Evolutionary conservation across 2,329 filamentous ascomycete genomes (phyloP), one percentile per base, ranked within the genome.

Genomic region (Phoma sp.): DNA sequence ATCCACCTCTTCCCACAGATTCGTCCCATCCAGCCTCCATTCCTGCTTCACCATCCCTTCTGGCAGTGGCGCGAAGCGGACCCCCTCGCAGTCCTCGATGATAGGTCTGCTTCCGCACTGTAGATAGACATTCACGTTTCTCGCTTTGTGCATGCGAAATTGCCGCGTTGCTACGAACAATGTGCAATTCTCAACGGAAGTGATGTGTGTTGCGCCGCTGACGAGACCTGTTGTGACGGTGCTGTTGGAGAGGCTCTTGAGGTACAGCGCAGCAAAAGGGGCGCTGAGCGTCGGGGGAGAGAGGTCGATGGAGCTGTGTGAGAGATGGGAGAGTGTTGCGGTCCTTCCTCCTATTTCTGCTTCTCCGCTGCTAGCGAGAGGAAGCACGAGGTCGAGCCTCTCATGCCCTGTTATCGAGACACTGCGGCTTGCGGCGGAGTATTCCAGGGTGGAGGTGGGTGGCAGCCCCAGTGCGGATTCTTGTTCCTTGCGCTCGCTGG

Each of bases 71-170:
- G 90, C 88, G 75, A 99, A 97, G 9, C 88, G 83, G 70, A 99
- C 84, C 11, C 81, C 82, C 23, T 77, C 82, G 71, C 93, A 98
- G 62, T 95, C 89, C 75, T 99, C 95, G 60, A 99, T 96, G 64
- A 99, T 97, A 0, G 95, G 95, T 58, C 92, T 86, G 66, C 90
- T 95, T 1, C 82, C 80, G 69, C 90, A 93, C 61, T 88, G 84
- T 54, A 99, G 79, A 71, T 98, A 98, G 9, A 99, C 82, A 61
- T 91, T 86, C 32, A 96, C 89, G 57, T 92, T 84, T 39, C 79
- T 81, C 69, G 91, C 96, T 61, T 93, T 89, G 72, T 99, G 95
- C 79, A 99, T 93, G 22, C 95, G 85, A 66, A 96, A 91, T 74
- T 99, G 95, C n/a, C 89, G 83, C 47, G 90, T 89, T 7, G 61